Conservation (phyloP, 768 basidiomycete species). For the Naganishia randhawae region DNA sequence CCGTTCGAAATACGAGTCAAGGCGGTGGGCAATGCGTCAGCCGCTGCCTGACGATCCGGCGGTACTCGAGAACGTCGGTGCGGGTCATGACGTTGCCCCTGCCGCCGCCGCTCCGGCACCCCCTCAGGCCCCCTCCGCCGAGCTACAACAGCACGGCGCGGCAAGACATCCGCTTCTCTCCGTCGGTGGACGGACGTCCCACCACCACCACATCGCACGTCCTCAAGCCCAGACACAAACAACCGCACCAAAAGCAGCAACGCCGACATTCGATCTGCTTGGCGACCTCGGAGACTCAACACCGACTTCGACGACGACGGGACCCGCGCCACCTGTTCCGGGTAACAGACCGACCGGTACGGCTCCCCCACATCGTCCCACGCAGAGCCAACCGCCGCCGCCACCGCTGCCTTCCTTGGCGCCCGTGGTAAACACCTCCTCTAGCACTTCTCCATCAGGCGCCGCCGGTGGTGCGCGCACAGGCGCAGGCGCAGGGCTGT, state of each 20-base stretch:
- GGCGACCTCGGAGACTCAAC: constrained; percentile 10
- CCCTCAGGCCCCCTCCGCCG: constrained; percentile 27
- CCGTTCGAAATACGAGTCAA: constrained; percentile 90
- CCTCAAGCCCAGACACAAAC: background rate
- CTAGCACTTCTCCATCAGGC: constrained; percentile 28
- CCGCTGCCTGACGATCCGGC: constrained; percentile 78
- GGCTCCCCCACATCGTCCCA: constrained; percentile 17
- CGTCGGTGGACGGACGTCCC: no score
- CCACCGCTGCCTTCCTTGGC: background rate
- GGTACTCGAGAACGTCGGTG: constrained; percentile 55
- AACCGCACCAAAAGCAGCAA: constrained; percentile 9
- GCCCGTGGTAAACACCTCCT: background rate
- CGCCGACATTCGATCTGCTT: constrained; percentile 31
- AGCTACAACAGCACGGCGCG: constrained; percentile 33
- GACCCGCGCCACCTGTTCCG: constrained; percentile 37
- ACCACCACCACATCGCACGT: background rate
- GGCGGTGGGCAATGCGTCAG: constrained; percentile 89
- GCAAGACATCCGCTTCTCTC: constrained; percentile 14
- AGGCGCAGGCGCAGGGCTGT: constrained; percentile 35
- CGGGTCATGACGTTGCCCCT: background rate
- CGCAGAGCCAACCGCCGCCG: background rate
- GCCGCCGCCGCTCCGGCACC: background rate
- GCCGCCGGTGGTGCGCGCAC: constrained; percentile 27
- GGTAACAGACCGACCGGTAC: constrained; percentile 31
- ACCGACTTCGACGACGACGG: constrained; percentile 12